Conservation (phyloP, 257 asterid species). For the Solanum dulcamara region DNA sequence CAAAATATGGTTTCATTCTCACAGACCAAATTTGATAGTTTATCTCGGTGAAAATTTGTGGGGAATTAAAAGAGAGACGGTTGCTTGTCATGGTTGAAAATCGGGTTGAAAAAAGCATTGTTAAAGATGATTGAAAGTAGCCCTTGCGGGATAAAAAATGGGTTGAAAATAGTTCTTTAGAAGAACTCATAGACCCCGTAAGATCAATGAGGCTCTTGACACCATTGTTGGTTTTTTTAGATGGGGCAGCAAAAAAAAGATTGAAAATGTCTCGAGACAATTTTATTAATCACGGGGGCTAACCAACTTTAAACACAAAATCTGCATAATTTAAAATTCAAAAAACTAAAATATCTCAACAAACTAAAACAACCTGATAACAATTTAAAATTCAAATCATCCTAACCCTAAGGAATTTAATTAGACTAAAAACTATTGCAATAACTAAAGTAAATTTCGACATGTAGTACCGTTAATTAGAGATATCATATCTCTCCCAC, state of each 20-base stretch:
- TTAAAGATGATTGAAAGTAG: background rate
- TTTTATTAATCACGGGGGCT: background rate
- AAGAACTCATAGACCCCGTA: background rate
- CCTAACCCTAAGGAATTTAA: background rate
- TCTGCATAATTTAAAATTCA: background rate
- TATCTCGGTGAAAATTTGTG: background rate
- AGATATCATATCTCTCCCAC: background rate
- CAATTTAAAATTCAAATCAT: background rate
- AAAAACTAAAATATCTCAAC: background rate
- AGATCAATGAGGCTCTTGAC: background rate
- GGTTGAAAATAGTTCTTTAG: background rate
- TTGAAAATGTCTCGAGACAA: background rate
- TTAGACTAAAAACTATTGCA: background rate
- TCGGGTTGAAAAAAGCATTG: background rate
- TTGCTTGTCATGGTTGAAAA: background rate
- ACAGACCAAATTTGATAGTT: background rate
- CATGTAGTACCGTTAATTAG: background rate
- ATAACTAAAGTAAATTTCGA: background rate
- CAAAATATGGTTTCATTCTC: background rate
- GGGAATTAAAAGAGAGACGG: background rate
- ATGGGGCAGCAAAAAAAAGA: background rate
- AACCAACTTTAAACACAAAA: background rate
- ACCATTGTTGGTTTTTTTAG: background rate
- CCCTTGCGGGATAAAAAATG: background rate
- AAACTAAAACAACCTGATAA: background rate